A percentile compares a stretch with the other conserved stretches of the same genome.
phyloP scores from a whole-genome alignment of 176 grass and related monocot species.

The Cenchrus americanus region DNA sequence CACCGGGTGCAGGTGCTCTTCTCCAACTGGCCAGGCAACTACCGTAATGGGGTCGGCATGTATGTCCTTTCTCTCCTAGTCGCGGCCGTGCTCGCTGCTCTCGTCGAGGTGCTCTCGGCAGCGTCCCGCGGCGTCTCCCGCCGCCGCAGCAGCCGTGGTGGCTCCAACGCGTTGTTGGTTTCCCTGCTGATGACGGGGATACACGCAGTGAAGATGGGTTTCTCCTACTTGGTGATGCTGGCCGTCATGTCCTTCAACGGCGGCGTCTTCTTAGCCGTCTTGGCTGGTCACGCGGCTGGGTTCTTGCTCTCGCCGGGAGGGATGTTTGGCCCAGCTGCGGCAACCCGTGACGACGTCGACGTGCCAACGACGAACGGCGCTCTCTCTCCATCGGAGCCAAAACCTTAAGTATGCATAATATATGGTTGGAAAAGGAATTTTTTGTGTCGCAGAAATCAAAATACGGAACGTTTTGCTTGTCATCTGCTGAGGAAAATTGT shows the following conservation, averaged over 20 bases:
- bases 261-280: conserved; percentile 56
- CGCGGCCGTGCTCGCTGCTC: conserved; percentile 44
- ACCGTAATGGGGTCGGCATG: conserved; percentile 43
- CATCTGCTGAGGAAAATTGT: too few species aligned
- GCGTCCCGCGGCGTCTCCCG: conserved; percentile 20
- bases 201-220: conserved; percentile 48
- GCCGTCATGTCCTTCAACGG: conserved; percentile 75
- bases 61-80: conserved; percentile 63
- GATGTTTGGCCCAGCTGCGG: not conserved
- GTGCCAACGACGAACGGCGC: not conserved
- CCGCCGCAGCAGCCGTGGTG: not conserved
- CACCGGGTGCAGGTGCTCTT: conserved; percentile 57
- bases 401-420: conserved; percentile 10
- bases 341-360: not conserved
- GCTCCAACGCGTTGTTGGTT: not conserved
- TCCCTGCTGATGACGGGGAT: conserved; percentile 23
- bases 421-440: not conserved
- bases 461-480: too few species aligned
- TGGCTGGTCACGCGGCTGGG: conserved; percentile 55
- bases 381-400: not conserved
- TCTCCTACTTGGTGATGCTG: conserved; percentile 72
- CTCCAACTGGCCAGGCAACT: conserved; percentile 58
- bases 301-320: conserved; percentile 48
- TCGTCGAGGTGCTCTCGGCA: conserved; percentile 48
- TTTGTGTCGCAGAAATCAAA: too few species aligned